phyloP scores from a whole-genome alignment of 352 stramenopile species.

The Globisporangium sylvaticum region DNA sequence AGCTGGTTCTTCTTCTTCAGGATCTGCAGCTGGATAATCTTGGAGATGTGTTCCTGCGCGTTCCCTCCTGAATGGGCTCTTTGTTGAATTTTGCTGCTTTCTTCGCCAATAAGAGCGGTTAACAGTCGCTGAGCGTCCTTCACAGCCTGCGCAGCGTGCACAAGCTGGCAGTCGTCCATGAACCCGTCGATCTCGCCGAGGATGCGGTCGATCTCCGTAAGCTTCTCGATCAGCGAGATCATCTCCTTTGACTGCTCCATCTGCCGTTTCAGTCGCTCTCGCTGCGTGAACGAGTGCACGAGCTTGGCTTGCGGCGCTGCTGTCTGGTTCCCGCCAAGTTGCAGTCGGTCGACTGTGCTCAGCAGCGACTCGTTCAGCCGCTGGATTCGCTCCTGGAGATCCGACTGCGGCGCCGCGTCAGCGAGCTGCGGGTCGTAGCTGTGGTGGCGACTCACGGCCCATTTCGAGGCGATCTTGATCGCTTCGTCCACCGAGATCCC shows the following conservation, averaged over 20 bases:
- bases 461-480: slow-evolving; percentile 51
- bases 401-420: slow-evolving; percentile 20
- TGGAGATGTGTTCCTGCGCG: slow-evolving; percentile 24
- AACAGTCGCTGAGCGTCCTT: slow-evolving; percentile 38
- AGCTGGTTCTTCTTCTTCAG: slow-evolving; percentile 54
- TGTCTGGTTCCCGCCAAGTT: slow-evolving; percentile 24
- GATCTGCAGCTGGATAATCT: slow-evolving; percentile 42
- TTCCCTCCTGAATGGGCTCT: background rate
- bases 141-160: slow-evolving; percentile 38
- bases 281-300: slow-evolving; percentile 51
- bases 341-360: slow-evolving; percentile 46
- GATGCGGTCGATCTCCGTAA: slow-evolving; percentile 54
- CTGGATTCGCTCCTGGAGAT: slow-evolving; percentile 48
- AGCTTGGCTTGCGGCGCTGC: slow-evolving; percentile 32
- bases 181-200: slow-evolving; percentile 43
- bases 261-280: slow-evolving; percentile 53
- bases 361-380: slow-evolving; percentile 40
- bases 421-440: slow-evolving; percentile 7
- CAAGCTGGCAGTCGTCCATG: slow-evolving; percentile 40
- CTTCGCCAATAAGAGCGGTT: slow-evolving; percentile 17
- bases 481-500: slow-evolving; percentile 59
- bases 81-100: slow-evolving; percentile 1
- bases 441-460: slow-evolving; percentile 18
- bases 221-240: slow-evolving; percentile 61
- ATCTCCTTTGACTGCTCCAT: slow-evolving; percentile 60